A percentile compares a stretch with the other conserved stretches of the same genome.
Evolutionary conservation across 2,329 filamentous ascomycete genomes (phyloP).

Genomic region (Penicillium sp.): DNA sequence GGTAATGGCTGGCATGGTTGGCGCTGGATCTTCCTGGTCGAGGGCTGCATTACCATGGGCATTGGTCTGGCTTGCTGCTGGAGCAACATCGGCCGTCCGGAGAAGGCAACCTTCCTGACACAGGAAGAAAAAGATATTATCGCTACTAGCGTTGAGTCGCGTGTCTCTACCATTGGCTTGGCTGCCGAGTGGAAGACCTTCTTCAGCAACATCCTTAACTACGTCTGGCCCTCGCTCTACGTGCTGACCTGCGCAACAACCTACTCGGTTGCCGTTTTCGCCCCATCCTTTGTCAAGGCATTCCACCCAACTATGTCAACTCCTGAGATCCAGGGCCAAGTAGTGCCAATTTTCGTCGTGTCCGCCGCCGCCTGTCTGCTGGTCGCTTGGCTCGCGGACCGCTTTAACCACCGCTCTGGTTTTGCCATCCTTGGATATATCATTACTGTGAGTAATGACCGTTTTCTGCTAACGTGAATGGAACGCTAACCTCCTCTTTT

Average conservation of each 20-base stretch:
- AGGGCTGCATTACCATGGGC: constrained; percentile 4
- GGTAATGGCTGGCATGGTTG: constrained; percentile 5
- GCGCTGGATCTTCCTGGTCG: constrained; percentile 6
- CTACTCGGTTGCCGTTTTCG: constrained; percentile 2
- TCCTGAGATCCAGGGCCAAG: constrained; percentile 1
- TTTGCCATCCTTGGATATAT: constrained; percentile 5
- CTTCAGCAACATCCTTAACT: constrained; percentile 2
- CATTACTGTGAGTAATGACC: background rate
- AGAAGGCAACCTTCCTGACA: background rate
- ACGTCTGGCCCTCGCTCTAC: constrained; percentile 2
- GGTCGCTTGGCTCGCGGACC: constrained; percentile 3
- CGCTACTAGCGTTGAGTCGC: background rate
- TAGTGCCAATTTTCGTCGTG: constrained; percentile 4
- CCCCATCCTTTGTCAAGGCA: constrained; percentile 1
- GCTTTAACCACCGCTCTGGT: background rate
- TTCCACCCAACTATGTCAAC: background rate
- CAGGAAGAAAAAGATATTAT: constrained; percentile 7
- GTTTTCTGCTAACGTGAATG: no score
- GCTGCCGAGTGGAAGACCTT: constrained; percentile 2
- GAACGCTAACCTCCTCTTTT: background rate
- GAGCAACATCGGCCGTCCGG: background rate
- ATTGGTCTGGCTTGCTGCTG: background rate
- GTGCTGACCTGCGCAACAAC: constrained; percentile 4
- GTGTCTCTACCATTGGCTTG: background rate
- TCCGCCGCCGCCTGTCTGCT: background rate